Percentiles rank a stretch among this genome's conserved stretches.
phyloP scores from a whole-genome alignment of 495 filamentous ascomycete species.

The Hypoxylon subgilvum region DNA sequence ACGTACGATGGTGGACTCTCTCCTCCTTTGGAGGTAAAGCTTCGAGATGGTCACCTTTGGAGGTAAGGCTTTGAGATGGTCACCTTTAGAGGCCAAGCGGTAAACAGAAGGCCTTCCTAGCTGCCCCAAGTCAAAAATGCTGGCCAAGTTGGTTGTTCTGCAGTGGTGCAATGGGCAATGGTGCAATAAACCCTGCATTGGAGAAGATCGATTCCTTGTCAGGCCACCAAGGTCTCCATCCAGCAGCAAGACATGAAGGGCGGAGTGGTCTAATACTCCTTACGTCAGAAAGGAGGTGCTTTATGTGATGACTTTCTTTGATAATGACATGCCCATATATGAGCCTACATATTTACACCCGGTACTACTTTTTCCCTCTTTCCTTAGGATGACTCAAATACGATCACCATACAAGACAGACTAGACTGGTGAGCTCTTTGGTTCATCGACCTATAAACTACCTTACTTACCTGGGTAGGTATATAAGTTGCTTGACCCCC shows the following conservation, averaged over 20 bases:
- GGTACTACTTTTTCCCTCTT: neutral
- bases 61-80: slow-evolving; percentile 33
- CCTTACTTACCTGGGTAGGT: neutral
- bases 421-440: neutral
- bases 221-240: slow-evolving; percentile 34
- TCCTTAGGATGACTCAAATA: slow-evolving; percentile 30
- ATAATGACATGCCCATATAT: slow-evolving; percentile 15
- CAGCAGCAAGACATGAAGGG: slow-evolving; percentile 35
- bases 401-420: neutral
- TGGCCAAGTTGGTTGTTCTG: slow-evolving; percentile 17
- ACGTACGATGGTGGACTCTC: slow-evolving; percentile 21
- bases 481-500: slow-evolving; percentile 19
- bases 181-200: slow-evolving; percentile 31
- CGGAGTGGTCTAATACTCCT: slow-evolving; percentile 23
- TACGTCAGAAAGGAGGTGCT: slow-evolving; percentile 33
- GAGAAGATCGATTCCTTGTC: slow-evolving; percentile 28
- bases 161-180: slow-evolving; percentile 31
- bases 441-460: neutral
- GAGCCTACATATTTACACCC: neutral
- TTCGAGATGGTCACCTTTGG: slow-evolving; percentile 23
- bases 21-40: slow-evolving; percentile 35
- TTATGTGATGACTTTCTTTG: slow-evolving; percentile 13
- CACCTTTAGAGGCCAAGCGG: slow-evolving; percentile 38
- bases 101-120: neutral
- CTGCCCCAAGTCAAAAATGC: slow-evolving; percentile 17